phyloP scores from a whole-genome alignment of 2,329 filamentous ascomycete genomes.

The Sporothrix dimorphospora region DNA sequence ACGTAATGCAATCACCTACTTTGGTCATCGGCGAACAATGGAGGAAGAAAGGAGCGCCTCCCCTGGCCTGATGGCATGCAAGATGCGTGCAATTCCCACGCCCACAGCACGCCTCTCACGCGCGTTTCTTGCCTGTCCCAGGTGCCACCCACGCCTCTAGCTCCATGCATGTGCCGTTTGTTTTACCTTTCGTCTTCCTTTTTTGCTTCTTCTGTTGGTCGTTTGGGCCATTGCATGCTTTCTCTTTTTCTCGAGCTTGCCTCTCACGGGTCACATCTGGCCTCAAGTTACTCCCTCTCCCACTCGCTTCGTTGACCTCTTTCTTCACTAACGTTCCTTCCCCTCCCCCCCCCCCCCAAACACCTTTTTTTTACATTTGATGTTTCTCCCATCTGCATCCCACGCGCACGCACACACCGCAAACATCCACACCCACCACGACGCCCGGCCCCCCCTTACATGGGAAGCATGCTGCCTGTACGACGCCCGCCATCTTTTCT shows the following conservation, averaged over 20 bases:
- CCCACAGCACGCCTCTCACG: neutral
- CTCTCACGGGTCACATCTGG: neutral
- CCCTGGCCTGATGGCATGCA: neutral
- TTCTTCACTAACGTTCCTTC: neutral
- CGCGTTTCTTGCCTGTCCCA: too few relatives aligned
- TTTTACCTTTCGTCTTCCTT: neutral
- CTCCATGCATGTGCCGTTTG: constrained; percentile 1
- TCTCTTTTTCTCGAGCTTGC: neutral
- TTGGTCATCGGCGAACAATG: neutral
- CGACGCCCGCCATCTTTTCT: neutral
- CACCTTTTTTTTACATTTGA: constrained; percentile 9
- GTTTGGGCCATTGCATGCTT: neutral
- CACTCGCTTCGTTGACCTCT: constrained; percentile 3
- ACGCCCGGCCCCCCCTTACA: neutral
- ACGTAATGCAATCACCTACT: neutral
- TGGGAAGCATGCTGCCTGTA: neutral
- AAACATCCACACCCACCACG: constrained; percentile 9
- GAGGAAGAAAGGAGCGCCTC: neutral
- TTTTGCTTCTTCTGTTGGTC: neutral
- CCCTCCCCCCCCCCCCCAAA: neutral
- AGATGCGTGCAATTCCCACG: neutral
- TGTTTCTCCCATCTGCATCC: constrained; percentile 14
- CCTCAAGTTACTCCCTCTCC: neutral
- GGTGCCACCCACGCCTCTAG: neutral
- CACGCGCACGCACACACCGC: neutral